Conservation (phyloP, 441 rosid genomes). For the Dalechampia spathulata region DNA sequence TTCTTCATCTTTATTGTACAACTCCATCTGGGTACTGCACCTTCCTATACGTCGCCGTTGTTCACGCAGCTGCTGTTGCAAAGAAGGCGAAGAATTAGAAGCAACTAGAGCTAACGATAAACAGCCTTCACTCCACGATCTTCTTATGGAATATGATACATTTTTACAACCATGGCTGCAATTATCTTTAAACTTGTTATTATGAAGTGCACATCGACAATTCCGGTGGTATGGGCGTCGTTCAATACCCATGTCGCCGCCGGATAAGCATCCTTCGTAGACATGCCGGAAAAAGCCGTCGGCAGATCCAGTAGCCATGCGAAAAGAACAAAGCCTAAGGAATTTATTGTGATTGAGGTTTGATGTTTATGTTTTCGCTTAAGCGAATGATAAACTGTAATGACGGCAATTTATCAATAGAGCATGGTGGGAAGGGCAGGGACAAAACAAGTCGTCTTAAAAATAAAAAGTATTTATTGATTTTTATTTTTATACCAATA, state of each 20-base stretch:
- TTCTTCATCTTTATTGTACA: not conserved
- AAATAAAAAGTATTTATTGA: no score
- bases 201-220: constrained; percentile 63
- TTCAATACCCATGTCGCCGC: constrained; percentile 33
- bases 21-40: not conserved
- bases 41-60: not conserved
- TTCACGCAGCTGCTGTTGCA: not conserved
- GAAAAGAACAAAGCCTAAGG: not conserved
- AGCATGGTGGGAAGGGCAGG: no score
- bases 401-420: no score
- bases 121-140: constrained; percentile 56
- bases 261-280: constrained; percentile 47
- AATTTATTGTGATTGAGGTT: no score
- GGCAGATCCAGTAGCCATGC: constrained; percentile 39
- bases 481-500: no score
- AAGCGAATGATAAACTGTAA: no score
- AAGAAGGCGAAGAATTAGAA: constrained; percentile 20
- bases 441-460: no score
- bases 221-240: constrained; percentile 67
- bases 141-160: constrained; percentile 46
- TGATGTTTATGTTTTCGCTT: no score
- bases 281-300: constrained; percentile 48
- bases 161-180: constrained; percentile 25
- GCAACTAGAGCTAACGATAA: constrained; percentile 23
- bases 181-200: constrained; percentile 19